phyloP scores from a whole-genome alignment of 2,329 filamentous ascomycete genomes.

The Rosellinia necatrix region DNA sequence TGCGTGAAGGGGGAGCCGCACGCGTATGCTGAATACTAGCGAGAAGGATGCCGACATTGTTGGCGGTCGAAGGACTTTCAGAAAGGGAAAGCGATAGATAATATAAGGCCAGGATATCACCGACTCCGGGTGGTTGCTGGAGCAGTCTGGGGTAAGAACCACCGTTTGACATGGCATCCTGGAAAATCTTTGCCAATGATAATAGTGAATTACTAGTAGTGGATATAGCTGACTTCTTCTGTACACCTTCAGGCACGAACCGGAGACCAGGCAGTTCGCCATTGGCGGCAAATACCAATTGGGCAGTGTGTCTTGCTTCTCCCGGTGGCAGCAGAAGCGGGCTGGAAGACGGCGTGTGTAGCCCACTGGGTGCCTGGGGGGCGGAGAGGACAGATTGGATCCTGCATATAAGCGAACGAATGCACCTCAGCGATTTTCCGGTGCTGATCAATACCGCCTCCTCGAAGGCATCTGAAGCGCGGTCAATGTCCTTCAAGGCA shows the following conservation, averaged over 20 bases:
- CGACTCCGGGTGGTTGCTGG: constrained; percentile 73
- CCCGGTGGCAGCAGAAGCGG: constrained; percentile 84
- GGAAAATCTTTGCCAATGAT: constrained; percentile 95
- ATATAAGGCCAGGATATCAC: constrained; percentile 92
- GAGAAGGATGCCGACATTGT: constrained; percentile 97
- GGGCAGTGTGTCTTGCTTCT: constrained; percentile 79
- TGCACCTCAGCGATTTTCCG: constrained; percentile 70
- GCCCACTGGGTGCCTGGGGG: constrained; percentile 45
- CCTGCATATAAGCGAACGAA: constrained; percentile 77
- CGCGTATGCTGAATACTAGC: constrained; percentile 82
- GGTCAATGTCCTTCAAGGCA: constrained; percentile 77
- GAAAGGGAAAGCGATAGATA: constrained; percentile 94
- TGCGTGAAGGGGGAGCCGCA: constrained; percentile 41
- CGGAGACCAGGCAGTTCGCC: constrained; percentile 81
- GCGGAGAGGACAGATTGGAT: constrained; percentile 72
- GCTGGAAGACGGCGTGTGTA: constrained; percentile 47
- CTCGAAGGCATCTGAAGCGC: constrained; percentile 88
- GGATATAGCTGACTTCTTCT: constrained; percentile 80
- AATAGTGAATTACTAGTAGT: constrained; percentile 95
- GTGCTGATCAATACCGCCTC: constrained; percentile 90
- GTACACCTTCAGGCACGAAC: constrained; percentile 70
- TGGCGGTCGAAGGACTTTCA: constrained; percentile 94
- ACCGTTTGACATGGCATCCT: constrained; percentile 87
- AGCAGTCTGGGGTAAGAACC: constrained; percentile 58
- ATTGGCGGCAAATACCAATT: constrained; percentile 76